Base-by-base conservation (phyloP, 108 stramenopile genomes). In the Hondaea fermentalgiana region DNA sequence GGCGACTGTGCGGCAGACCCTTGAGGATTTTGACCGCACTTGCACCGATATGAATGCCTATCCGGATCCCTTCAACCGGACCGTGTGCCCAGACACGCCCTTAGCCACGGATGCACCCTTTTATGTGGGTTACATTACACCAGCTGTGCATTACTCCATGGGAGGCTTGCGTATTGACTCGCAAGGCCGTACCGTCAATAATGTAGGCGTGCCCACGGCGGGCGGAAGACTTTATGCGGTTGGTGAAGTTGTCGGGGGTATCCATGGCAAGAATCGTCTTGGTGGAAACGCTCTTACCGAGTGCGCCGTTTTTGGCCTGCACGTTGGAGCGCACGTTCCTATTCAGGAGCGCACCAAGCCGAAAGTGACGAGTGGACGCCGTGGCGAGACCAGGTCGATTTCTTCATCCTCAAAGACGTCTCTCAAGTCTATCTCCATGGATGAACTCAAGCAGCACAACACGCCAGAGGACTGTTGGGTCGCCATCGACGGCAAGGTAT, bases 401-500 rank as follows among this genome's bases (percentile, higher is more conserved):
- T 25, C n/a, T 35, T 21, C 19, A 12, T 21, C 23, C 23, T 8
- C 10, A 6, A 45, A 53, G 0, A 23, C 14, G 60, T 87, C 23
- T 88, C 94, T 21, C 95, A 90, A n/a, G 89, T 89, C 17, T 90
- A 53, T 97, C 23, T 88, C 92, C 3, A 60, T 91, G 45, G 92
- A 92, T 21, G 96, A 96, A 59, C 87, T 97, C 19, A 58, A 90
- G 21, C 92, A 95, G 89, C 97, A 97, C 92, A 95, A 93, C 45
- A 91, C 94, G 43, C 90, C 91, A 87, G 95, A 93, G 21, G 97
- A 97, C 90, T 94, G 96, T 53, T 97, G 97, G 97, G 95, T 97
- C 53, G 96, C 94, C 4, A 95, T 97, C 44, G 90, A 96, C 90
- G 96, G 95, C 12, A 87, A 92, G 51, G 96, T 97, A 5, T 97